Conservation (phyloP, 2,329 filamentous ascomycete genomes). For the Talaromyces sp. region DNA sequence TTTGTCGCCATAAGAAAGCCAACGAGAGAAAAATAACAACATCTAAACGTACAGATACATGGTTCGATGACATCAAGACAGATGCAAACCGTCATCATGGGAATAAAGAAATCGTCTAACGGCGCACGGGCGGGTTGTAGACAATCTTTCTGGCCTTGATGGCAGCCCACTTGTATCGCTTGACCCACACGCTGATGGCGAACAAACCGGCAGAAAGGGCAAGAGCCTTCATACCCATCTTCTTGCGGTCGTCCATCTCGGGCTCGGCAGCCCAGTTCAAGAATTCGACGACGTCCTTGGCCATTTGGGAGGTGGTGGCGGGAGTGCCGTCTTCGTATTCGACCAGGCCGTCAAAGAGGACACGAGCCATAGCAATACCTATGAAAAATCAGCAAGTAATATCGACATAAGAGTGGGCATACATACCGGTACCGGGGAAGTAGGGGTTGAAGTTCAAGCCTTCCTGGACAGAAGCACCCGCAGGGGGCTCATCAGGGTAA, state of each 20-base stretch:
- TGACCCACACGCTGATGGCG: constrained; percentile 91
- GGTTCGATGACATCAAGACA: background rate
- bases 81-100: background rate
- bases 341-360: constrained; percentile 93
- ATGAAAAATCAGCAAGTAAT: background rate
- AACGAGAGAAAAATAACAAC: constrained; percentile 27
- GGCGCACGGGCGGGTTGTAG: constrained; percentile 68
- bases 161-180: constrained; percentile 98
- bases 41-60: constrained; percentile 45
- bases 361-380: constrained; percentile 94
- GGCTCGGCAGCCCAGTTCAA: constrained; percentile 99
- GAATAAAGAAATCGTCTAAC: constrained; percentile 22
- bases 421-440: constrained; percentile 88
- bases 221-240: constrained; percentile 97
- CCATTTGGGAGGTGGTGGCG: constrained; percentile 96
- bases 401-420: background rate
- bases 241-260: constrained; percentile 99
- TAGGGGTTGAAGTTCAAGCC: constrained; percentile 99
- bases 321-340: constrained; percentile 97
- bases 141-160: constrained; percentile 93
- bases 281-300: constrained; percentile 98
- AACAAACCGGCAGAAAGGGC: constrained; percentile 74
- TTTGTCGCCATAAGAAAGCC: constrained; percentile 31
- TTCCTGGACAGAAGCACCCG: constrained; percentile 76
- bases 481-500: constrained; percentile 93